phyloP scores from a whole-genome alignment of 768 basidiomycete species.

The Suillus weaverae region DNA sequence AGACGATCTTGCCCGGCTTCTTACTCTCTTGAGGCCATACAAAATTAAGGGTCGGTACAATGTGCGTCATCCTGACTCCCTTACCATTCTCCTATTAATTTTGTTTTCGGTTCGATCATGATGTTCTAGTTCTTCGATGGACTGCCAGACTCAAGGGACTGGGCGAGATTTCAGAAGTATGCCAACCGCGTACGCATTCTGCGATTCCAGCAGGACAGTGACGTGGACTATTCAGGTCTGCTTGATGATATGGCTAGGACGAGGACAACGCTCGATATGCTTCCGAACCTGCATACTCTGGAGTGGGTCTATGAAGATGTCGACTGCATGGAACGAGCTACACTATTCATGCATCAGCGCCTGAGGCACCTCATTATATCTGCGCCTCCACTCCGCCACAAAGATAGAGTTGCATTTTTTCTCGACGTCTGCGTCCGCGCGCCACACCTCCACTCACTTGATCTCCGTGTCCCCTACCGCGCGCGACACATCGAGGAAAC shows the following conservation, averaged over 20 bases:
- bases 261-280: conserved; percentile 49
- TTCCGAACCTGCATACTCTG: conserved; percentile 55
- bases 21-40: conserved; percentile 51
- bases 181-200: conserved; percentile 48
- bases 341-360: conserved; percentile 59
- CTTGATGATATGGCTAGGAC: conserved; percentile 58
- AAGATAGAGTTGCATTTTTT: conserved; percentile 24
- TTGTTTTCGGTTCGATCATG: not conserved
- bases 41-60: conserved; percentile 18
- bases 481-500: conserved; percentile 42
- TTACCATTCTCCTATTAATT: not conserved
- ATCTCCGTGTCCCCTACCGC: conserved; percentile 44
- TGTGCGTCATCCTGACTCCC: conserved; percentile 22
- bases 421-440: conserved; percentile 47
- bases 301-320: conserved; percentile 41
- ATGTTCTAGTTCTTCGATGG: conserved; percentile 40
- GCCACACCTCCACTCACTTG: conserved; percentile 48
- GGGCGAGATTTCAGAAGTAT: conserved; percentile 57
- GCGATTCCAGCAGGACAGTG: conserved; percentile 15
- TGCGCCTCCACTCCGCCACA: conserved; percentile 20
- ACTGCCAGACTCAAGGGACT: conserved; percentile 47
- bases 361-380: conserved; percentile 42
- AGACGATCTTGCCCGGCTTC: conserved; percentile 43
- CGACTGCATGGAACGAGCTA: conserved; percentile 35
- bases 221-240: conserved; percentile 16